Base-by-base conservation (phyloP, 2,329 filamentous ascomycete species). In the Geosmithia putterillii region DNA sequence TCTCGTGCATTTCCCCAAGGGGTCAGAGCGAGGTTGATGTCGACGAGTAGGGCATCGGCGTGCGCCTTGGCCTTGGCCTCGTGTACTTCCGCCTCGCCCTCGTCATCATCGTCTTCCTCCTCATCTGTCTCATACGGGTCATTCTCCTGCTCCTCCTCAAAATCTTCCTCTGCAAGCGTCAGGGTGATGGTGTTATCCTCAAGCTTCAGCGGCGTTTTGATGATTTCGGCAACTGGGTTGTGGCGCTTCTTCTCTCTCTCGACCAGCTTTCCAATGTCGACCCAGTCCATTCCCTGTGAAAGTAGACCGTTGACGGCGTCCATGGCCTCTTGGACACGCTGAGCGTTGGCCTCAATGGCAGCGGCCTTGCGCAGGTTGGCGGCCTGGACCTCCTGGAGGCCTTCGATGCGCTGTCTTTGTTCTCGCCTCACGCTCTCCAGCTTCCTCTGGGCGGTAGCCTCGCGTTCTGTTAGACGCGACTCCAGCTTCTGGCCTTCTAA, bases 221-320 rank as follows among this genome's bases (percentile, higher is more conserved):
- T 94, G 38, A 88, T 80, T 45, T 83, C 74, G 1, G 92, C 92
- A 7, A 98, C 88, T 0, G 86, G 78, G 50, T 98, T 98, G 22
- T 78, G 72, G 41, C 81, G 73, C 47, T 71, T 78, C 58, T 94
- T 85, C 58, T 96, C 90, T 50, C 87, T 76, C 57, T 95, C 87
- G 42, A 98, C 85, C 48, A 98, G 66, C 46, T 83, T 84, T 9
- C 77, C 86, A 53, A 96, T 89, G 50, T 95, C 85, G 10, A 87
- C 79, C 92, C 92, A 98, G 54, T 98, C 92, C 88, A 96, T 96
- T 10, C 90, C 90, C 55, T 95, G 87, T 5, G 78, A 78, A 46
- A 98, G 78, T n/a, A 96, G 67, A 1, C 86, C 86, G 58, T 94
- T 96, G 43, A 98, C 82, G 3, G 92, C 88, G 57, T 88, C 86